Evolutionary conservation across 805 yeast species (phyloP).

Genomic region (Cyberlindnera meyerae): DNA sequence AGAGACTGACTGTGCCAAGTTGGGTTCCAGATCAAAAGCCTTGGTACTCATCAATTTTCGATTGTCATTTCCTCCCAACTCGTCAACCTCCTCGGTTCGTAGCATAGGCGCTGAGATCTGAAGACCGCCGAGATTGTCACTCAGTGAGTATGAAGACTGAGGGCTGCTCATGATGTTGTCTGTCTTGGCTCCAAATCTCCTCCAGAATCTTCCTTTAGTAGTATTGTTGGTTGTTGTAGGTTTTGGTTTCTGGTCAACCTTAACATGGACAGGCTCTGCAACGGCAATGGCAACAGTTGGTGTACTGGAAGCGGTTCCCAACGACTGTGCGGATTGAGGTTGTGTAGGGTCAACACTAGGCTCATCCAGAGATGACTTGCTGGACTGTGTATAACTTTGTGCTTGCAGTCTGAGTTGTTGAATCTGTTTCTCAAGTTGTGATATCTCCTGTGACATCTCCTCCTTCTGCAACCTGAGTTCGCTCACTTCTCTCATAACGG

Average conservation of each 20-base stretch:
- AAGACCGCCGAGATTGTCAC: slow-evolving; percentile 18
- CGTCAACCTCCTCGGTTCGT: slow-evolving; percentile 29
- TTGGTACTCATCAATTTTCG: slow-evolving; percentile 27
- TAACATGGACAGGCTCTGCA: slow-evolving; percentile 12
- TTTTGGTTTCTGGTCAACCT: slow-evolving; percentile 18
- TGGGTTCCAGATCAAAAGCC: slow-evolving; percentile 10
- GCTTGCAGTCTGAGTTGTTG: slow-evolving; percentile 16
- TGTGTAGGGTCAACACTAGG: too few species aligned
- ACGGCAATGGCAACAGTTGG: slow-evolving; percentile 2
- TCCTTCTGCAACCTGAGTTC: slow-evolving; percentile 44
- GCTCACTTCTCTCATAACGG: slow-evolving; percentile 45
- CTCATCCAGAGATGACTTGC: slow-evolving; percentile 11
- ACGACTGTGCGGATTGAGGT: too few species aligned
- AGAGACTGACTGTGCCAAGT: slow-evolving; percentile 6
- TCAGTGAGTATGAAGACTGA: slow-evolving; percentile 19
- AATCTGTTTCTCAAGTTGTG: slow-evolving; percentile 15
- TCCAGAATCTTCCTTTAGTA: slow-evolving; percentile 33
- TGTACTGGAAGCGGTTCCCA: slow-evolving; percentile 1
- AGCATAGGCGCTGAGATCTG: slow-evolving; percentile 34
- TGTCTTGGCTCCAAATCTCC: slow-evolving; percentile 18
- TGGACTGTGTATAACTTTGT: slow-evolving; percentile 6
- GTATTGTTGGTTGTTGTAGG: neutral
- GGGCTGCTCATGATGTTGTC: slow-evolving; percentile 18
- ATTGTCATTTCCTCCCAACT: slow-evolving; percentile 32
- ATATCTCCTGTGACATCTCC: slow-evolving; percentile 39